Base-by-base conservation (phyloP, 805 yeast species). In the Priceomyces haplophilus region DNA sequence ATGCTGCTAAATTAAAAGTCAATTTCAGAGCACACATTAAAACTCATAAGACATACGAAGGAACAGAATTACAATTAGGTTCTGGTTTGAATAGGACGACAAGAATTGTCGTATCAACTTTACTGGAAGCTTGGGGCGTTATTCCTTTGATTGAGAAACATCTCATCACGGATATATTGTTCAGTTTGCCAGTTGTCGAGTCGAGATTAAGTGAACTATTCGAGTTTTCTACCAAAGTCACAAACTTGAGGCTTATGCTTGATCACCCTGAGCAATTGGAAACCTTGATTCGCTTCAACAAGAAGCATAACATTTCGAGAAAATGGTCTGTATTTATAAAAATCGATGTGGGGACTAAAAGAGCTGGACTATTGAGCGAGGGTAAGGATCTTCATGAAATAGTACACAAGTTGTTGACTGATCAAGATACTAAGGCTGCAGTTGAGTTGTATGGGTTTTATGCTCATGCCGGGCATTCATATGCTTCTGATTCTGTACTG, bases 391-490 rank as follows among this genome's bases (percentile, higher is more conserved):
- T 82, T n/a, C 46, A 55, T 0, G 45, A 57, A 1, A 52, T 75
- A 3, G 50, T 83, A 13, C 34, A 48, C 6, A 50, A 59, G 25
- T 55, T 59, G 13, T 47, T 72, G 11, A 39, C 47, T 3, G 49
- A 56, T 3, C 44, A 61, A 2, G 54, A 58, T 2, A 50, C 56
- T 11, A 46, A 51, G 10, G 52, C 64, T 1, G 48, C 59, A 31
- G 67, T 82, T 8, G 65, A 72, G 7, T 45, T 85, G 12, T 78
- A 67, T 52, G 95, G 95, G 0, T 78, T 85, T 52, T 86, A 86
- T 59, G 81, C 85, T 31, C 93, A 86, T 63, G 86, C 88, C 1
- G 95, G 95, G 2, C 86, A 82, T 55, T 81, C 90, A 0, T 86
- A 86, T 54, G 64, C 65, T 1, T 67, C 83, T 0, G 59, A 62